Evolutionary conservation across 148 eudicot genomes (phyloP), one percentile per base, ranked within the genome.

Genomic region (Arbutus unedo): DNA sequence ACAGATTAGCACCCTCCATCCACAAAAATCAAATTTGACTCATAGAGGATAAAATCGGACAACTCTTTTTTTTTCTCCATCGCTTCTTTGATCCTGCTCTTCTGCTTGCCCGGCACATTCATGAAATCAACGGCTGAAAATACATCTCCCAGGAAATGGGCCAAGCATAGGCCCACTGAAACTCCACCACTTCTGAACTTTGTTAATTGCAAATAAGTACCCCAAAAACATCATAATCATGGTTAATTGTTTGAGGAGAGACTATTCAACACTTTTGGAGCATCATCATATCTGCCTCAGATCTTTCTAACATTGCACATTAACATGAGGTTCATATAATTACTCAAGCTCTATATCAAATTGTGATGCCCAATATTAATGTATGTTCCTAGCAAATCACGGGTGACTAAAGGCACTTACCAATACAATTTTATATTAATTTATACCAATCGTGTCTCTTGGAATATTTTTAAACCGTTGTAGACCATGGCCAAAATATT

Each of bases 141-240:
- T 78, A 89, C 87, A 83, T 95, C 97, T 76, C 98, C 98, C 10
- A 95, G 90, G 15, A 93, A 88, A 83, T 95, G 98, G 79, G 97
- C 90, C 94, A 95, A 93, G 19, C 93, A 89, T 50, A 95, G 19
- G 83, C 97, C 97, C 83, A 93, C 43, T 11, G 95, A 79, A 1
- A 85, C 10, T 55, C 96, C 98, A 49, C 97, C 98, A 72, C 98
- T 92, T 84, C 92, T 93, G 76, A 95, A 91, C 31, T 72, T 38
- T 10, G 98, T 95, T 4, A 88, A 8, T 94, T 95, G 90, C 80
- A 74, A 19, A 84, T 45, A n/a, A 15, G 59, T 2, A 31, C 38
- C n/a, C 64, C 77, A 59, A 2, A 18, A 14, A 55, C 3, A 21
- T 9, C 6, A 62, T n/a, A 31, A 77, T 16, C 23, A 72, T 16